These are phyloP conservation scores for Choricystis sp. DNA, from an alignment of 139 green algal genomes.

Conservation along the genomic window DNA sequence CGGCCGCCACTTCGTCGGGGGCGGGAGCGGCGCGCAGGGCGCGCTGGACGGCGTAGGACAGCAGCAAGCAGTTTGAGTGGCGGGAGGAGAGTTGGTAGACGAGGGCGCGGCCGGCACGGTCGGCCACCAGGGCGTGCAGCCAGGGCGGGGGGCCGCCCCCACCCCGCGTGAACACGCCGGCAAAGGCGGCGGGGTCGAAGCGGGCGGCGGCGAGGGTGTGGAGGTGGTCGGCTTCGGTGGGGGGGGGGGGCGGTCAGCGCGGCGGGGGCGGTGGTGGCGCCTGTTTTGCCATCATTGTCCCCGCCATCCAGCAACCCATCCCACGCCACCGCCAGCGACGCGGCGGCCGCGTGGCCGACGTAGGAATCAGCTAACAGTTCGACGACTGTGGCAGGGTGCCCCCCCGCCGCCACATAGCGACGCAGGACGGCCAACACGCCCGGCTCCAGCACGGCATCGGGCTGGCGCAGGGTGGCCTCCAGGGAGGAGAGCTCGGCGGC, in stretches of 20 bases:
- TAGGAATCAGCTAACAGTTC: slow-evolving; percentile 48
- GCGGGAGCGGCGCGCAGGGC: slow-evolving; percentile 25
- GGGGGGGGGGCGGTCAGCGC: neutral
- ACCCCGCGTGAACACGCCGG: slow-evolving; percentile 34
- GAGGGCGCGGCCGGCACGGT: slow-evolving; percentile 29
- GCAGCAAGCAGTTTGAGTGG: slow-evolving; percentile 50
- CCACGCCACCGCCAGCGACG: neutral
- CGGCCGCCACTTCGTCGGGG: slow-evolving; percentile 16
- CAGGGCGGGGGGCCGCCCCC: slow-evolving; percentile 24
- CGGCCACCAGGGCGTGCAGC: slow-evolving; percentile 37
- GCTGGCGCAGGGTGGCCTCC: slow-evolving; percentile 34
- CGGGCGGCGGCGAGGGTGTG: slow-evolving; percentile 30
- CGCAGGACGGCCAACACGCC: slow-evolving; percentile 30
- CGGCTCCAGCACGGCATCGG: slow-evolving; percentile 52
- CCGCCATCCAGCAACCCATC: neutral
- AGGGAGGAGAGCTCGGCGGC: slow-evolving; percentile 19
- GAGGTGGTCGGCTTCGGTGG: slow-evolving; percentile 21
- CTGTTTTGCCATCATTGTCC: neutral
- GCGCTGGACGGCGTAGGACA: slow-evolving; percentile 68
- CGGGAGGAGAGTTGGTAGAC: slow-evolving; percentile 54
- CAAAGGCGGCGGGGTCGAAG: slow-evolving; percentile 47
- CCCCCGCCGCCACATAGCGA: slow-evolving; percentile 32
- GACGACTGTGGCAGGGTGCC: slow-evolving; percentile 32
- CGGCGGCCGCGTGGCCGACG: slow-evolving; percentile 15
- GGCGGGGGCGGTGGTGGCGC: neutral